A percentile compares a stretch with the other conserved stretches of the same genome.
These are phyloP conservation scores for Arabis hirsuta DNA, from an alignment of 345 rosid genomes.

Conservation along the genomic window DNA sequence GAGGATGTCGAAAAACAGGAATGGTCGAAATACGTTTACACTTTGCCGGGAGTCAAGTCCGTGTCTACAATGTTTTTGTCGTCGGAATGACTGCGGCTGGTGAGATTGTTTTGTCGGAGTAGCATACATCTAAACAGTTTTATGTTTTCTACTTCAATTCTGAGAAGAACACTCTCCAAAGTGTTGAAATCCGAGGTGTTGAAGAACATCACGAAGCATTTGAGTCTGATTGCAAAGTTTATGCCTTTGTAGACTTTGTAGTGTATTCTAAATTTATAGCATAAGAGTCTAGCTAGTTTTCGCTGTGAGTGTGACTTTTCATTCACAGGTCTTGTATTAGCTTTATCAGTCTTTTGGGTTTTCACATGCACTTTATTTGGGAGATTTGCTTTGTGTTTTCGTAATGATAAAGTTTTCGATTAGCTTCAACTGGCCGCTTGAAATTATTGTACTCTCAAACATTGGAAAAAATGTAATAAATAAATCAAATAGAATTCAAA, in stretches of 20 bases:
- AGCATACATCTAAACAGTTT: background rate
- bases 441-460: too few relatives aligned
- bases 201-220: background rate
- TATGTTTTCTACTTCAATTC: slow-evolving; percentile 1
- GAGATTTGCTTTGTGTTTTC: too few relatives aligned
- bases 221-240: background rate
- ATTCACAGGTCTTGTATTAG: too few relatives aligned
- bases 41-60: too few relatives aligned
- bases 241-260: background rate
- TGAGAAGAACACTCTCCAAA: background rate
- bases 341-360: too few relatives aligned
- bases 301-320: too few relatives aligned
- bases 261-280: background rate
- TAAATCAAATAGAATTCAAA: too few relatives aligned
- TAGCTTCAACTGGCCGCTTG: too few relatives aligned
- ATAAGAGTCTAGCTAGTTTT: background rate
- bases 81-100: background rate
- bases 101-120: background rate
- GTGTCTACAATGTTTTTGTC: too few relatives aligned
- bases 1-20: background rate
- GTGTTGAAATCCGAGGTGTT: slow-evolving; percentile 1
- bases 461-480: too few relatives aligned
- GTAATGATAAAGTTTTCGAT: too few relatives aligned
- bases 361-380: too few relatives aligned
- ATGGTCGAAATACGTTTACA: background rate